Base-by-base conservation (phyloP, 129 eudicot species). In the Pseudognaphalium luteoalbum region DNA sequence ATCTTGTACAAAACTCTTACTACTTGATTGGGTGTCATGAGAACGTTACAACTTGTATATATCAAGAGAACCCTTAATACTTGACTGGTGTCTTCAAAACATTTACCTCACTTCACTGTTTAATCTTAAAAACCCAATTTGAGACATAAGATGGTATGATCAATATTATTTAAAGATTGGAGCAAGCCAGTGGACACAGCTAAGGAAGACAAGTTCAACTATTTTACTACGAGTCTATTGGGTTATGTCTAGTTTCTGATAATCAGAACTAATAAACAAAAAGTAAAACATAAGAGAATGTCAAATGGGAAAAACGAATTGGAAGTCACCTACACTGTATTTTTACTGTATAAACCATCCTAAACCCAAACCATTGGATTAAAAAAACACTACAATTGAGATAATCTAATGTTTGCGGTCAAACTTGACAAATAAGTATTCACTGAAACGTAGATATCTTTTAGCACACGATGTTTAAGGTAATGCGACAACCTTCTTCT, bases 31-130 rank as follows among this genome's bases (percentile, higher is more conserved):
- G 66, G 61, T 56, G 28, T 19, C 21, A 57, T 57, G 21, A 21
- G 10, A 47, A 12, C 17, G 5, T 47, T 47, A 47, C 54, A 47
- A 21, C 62, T 57, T 8, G 62, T n/a, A 57, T n/a, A n/a, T 57
- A 57, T 57, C 11, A 57, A 57, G 62, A 57, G 62, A 33, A 29
- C 22, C 16, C 14, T 32, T 64, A 64, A 30, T 60, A 60, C 66
- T 28, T 32, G 69, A 64, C 39, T 66, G 71, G 19, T 66, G 51
- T 66, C 71, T 35, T 66, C 51, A 33, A 66, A 66, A 66, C 51
- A 16, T 66, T 66, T 35, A 66, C 29, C 15, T n/a, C 52, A 39
- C 20, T 80, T 86, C 93, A 84, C 91, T 84, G 93, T 85, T 88
- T 73, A 78, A 84, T 78, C 91, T 85, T 92, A 86, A 88, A 59